phyloP scores from a whole-genome alignment of 169 alveolate genomes.

The Perkinsus marinus region DNA sequence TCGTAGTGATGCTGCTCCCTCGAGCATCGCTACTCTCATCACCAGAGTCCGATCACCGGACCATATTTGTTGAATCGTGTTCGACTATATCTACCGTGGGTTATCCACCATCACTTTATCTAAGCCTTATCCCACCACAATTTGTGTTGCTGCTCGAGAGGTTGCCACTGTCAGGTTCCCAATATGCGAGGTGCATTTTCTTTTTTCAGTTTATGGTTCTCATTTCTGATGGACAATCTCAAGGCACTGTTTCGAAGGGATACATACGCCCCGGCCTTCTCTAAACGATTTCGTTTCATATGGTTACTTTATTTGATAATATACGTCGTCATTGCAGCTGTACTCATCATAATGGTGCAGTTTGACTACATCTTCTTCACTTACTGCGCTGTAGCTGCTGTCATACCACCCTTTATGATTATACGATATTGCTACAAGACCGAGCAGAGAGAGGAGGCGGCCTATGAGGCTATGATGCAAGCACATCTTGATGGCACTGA shows the following conservation, averaged over 20 bases:
- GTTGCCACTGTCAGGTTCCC: no score
- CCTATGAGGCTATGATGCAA: background rate
- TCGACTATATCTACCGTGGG: no score
- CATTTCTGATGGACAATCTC: background rate
- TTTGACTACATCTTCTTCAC: background rate
- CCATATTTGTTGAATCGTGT: no score
- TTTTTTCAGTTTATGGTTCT: background rate
- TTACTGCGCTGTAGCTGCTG: background rate
- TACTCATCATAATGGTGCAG: background rate
- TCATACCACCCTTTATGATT: background rate
- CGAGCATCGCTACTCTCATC: no score
- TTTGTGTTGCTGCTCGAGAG: no score
- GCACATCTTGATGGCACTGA: background rate
- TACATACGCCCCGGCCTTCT: background rate
- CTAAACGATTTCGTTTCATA: background rate
- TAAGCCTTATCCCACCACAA: no score
- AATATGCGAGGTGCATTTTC: background rate
- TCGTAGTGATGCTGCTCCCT: no score
- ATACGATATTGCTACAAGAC: background rate
- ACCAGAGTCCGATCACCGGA: no score
- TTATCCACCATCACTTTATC: no score
- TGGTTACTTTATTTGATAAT: background rate
- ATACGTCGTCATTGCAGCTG: background rate
- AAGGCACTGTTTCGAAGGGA: background rate
- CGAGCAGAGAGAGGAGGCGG: background rate